These are phyloP conservation scores for Annulohypoxylon maeteangense DNA, from an alignment of 495 filamentous ascomycete genomes.

Conservation along the genomic window DNA sequence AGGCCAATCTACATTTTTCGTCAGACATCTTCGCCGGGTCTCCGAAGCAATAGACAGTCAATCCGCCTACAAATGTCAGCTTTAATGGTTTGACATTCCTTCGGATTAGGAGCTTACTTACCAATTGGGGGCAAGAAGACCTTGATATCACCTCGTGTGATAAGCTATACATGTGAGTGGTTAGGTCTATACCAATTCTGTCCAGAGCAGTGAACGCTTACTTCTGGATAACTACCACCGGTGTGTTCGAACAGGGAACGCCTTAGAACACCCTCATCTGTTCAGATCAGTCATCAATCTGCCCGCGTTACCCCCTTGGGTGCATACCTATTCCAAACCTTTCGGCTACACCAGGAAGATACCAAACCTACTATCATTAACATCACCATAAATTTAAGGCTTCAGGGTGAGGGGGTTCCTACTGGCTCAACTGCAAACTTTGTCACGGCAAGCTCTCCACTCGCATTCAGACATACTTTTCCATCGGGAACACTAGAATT, in stretches of 20 bases:
- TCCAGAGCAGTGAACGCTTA: slow-evolving; percentile 35
- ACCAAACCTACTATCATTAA: slow-evolving; percentile 72
- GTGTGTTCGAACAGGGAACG: slow-evolving; percentile 94
- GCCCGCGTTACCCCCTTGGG: neutral
- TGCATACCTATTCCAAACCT: slow-evolving; percentile 85
- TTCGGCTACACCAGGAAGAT: slow-evolving; percentile 93
- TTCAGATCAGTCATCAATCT: slow-evolving; percentile 12
- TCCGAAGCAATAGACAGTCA: slow-evolving; percentile 98
- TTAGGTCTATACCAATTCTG: slow-evolving; percentile 40
- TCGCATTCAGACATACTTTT: slow-evolving; percentile 83
- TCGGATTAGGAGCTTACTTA: slow-evolving; percentile 40
- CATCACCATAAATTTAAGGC: neutral
- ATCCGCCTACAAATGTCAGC: slow-evolving; percentile 69
- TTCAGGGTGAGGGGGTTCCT: slow-evolving; percentile 14
- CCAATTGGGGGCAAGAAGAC: slow-evolving; percentile 93
- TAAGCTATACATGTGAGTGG: slow-evolving; percentile 63
- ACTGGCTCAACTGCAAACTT: slow-evolving; percentile 96
- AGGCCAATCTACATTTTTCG: slow-evolving; percentile 80
- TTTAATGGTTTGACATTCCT: slow-evolving; percentile 32
- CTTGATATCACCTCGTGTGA: slow-evolving; percentile 93
- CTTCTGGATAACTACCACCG: slow-evolving; percentile 88
- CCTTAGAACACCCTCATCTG: slow-evolving; percentile 86
- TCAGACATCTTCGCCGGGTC: slow-evolving; percentile 93
- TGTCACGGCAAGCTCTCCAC: slow-evolving; percentile 90
- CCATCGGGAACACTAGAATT: slow-evolving; percentile 76